Evolutionary conservation across 2,329 filamentous ascomycete species (phyloP), one percentile per base, ranked within the genome.

Genomic region (Monilinia vaccinii-corymbosi): DNA sequence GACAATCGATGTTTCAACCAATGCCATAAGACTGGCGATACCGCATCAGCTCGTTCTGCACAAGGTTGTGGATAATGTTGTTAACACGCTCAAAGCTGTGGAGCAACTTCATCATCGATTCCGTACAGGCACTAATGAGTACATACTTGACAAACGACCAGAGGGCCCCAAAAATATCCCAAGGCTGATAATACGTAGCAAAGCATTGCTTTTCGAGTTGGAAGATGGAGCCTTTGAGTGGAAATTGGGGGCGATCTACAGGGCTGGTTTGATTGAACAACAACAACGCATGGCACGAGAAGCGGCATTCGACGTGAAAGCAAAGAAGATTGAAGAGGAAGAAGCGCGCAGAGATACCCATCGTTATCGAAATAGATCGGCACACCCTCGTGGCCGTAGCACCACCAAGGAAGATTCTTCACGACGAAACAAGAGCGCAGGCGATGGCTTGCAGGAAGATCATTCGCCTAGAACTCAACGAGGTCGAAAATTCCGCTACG

Each of bases 221-320:
- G 94, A 99, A 74, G 94, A 99, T 71, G 93, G 94, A 53, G 87
- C 90, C 0, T 99, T 99, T 69, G 94, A 99, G 72, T 99, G 92
- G 89, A 97, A 97, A 71, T 78, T 99, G 11, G 91, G 92, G 18
- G 86, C 91, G 70, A 99, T 99, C 56, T 99, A 97, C 72, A 86
- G 93, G 36, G 84, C 90, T 49, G 94, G 95, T 0, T 80, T 93
- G 23, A 78, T 92, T 59, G 94, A 99, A 73, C 93, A 97, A 73
- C 86, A 87, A 71, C 94, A 97, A 73, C 83, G 94, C 23, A 77
- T 96, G 58, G 92, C 93, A 5, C 85, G 94, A 47, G 91, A 96
- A 72, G 91, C 96, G 65, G 93, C 93, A 0, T 97, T 95, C 73
- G 79, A 85, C 16, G 78, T 96, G 61, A 99, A 99, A 72, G 81